A percentile compares a stretch with the other conserved stretches of the same genome.
phyloP scores from a whole-genome alignment of 1,284 basidiomycete species.

The Puccinia coronata region DNA sequence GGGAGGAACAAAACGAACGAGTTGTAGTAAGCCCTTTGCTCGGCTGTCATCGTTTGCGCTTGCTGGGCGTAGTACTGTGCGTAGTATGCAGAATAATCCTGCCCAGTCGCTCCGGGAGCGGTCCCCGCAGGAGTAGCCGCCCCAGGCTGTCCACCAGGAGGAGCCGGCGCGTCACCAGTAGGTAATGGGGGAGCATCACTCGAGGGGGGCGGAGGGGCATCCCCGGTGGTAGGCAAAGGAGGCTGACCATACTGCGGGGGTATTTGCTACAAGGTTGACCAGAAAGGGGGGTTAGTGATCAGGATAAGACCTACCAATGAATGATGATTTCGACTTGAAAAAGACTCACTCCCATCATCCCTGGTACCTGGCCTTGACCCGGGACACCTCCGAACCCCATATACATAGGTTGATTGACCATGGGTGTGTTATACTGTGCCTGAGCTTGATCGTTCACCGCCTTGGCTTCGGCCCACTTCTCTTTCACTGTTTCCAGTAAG shows the following conservation, averaged over 20 bases:
- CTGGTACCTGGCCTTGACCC: slow-evolving; percentile 22
- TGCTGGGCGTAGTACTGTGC: slow-evolving; percentile 50
- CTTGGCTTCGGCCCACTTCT: slow-evolving; percentile 78
- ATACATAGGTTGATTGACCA: slow-evolving; percentile 46
- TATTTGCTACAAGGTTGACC: slow-evolving; percentile 56
- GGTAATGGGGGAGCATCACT: slow-evolving; percentile 66
- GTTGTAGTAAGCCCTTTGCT: slow-evolving; percentile 48
- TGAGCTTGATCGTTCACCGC: slow-evolving; percentile 58
- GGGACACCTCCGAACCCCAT: slow-evolving; percentile 41
- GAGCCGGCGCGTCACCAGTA: slow-evolving; percentile 61
- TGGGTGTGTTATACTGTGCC: slow-evolving; percentile 47
- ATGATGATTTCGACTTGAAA: not conserved
- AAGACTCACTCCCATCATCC: slow-evolving; percentile 35
- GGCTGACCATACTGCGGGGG: slow-evolving; percentile 52
- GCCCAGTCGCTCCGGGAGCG: too few relatives aligned
- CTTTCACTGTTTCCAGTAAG: slow-evolving; percentile 77
- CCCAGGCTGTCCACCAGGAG: slow-evolving; percentile 56
- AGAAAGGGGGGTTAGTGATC: too few relatives aligned
- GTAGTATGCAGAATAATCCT: slow-evolving; percentile 53
- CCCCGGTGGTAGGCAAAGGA: slow-evolving; percentile 34
- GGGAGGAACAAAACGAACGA: slow-evolving; percentile 9
- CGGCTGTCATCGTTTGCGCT: slow-evolving; percentile 43
- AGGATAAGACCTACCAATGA: too few relatives aligned
- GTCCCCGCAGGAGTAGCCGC: slow-evolving; percentile 35
- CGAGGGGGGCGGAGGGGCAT: slow-evolving; percentile 65